These are phyloP conservation scores for Combretum micranthum DNA, from an alignment of 345 rosid species.

Conservation along the genomic window DNA sequence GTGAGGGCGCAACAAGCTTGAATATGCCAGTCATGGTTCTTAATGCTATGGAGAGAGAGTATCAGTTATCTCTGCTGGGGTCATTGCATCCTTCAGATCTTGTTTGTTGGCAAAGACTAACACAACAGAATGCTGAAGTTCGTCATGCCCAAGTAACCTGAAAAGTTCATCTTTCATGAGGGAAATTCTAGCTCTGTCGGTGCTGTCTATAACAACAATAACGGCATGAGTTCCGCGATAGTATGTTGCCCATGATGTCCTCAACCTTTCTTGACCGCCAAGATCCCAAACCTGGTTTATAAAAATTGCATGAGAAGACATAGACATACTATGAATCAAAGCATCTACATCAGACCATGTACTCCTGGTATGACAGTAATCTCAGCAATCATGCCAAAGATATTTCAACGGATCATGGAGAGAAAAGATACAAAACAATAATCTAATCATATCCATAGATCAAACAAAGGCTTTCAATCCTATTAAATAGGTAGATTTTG, in stretches of 20 bases:
- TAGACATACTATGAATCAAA: background rate
- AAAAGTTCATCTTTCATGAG: slow-evolving; percentile 84
- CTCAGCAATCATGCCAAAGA: no score
- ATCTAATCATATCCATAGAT: no score
- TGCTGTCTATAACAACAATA: slow-evolving; percentile 82
- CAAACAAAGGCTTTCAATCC: no score
- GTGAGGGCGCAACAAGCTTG: slow-evolving; percentile 89
- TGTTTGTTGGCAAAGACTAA: slow-evolving; percentile 90
- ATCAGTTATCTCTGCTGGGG: slow-evolving; percentile 80
- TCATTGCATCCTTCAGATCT: slow-evolving; percentile 89
- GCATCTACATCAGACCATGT: no score
- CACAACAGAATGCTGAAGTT: slow-evolving; percentile 63
- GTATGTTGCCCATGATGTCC: slow-evolving; percentile 95
- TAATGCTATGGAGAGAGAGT: slow-evolving; percentile 87
- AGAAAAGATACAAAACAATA: no score
- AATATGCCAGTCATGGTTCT: slow-evolving; percentile 96
- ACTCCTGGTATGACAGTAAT: no score
- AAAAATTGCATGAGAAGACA: background rate
- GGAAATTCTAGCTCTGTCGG: slow-evolving; percentile 85
- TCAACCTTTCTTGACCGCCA: slow-evolving; percentile 91
- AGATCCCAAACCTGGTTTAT: slow-evolving; percentile 80
- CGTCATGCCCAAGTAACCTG: slow-evolving; percentile 74
- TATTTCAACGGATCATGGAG: no score
- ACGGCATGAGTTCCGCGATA: slow-evolving; percentile 91
- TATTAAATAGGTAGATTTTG: no score